phyloP scores from a whole-genome alignment of 176 grass and related monocot genomes.

The Puccinellia tenuiflora region DNA sequence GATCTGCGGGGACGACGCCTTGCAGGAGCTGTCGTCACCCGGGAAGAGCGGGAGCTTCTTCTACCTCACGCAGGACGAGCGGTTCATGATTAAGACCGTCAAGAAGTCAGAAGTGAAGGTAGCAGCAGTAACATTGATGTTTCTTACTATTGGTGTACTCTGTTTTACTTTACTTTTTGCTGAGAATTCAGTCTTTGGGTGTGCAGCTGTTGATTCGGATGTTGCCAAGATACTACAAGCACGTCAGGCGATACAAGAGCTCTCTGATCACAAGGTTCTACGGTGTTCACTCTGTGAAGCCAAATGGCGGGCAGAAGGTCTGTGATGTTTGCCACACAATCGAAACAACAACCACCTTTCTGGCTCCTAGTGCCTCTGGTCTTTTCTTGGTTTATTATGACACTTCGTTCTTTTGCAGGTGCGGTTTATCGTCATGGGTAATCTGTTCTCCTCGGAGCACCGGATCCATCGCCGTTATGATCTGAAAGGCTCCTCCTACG shows the following conservation, averaged over 20 bases:
- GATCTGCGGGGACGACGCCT: slow-evolving; percentile 58
- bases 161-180: neutral
- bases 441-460: slow-evolving; percentile 35
- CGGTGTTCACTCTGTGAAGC: slow-evolving; percentile 76
- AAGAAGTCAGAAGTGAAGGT: slow-evolving; percentile 89
- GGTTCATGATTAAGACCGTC: slow-evolving; percentile 90
- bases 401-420: neutral
- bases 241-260: slow-evolving; percentile 49
- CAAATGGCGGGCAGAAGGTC: slow-evolving; percentile 57
- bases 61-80: slow-evolving; percentile 69
- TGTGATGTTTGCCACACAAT: neutral
- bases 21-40: slow-evolving; percentile 56
- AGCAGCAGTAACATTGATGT: neutral
- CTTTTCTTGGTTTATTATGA: slow-evolving; percentile 5
- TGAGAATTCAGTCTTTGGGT: neutral
- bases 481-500: slow-evolving; percentile 89
- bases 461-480: slow-evolving; percentile 82
- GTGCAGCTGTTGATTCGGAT: slow-evolving; percentile 51
- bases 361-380: neutral
- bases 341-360: neutral
- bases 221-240: slow-evolving; percentile 54
- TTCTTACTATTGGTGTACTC: neutral
- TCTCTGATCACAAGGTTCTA: slow-evolving; percentile 69
- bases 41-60: slow-evolving; percentile 91
- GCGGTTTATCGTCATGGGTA: slow-evolving; percentile 22